Percentiles rank a stretch among this genome's conserved stretches.
Evolutionary conservation across 169 alveolate species (phyloP).

Genomic region (Cryptosporidium bovis): DNA sequence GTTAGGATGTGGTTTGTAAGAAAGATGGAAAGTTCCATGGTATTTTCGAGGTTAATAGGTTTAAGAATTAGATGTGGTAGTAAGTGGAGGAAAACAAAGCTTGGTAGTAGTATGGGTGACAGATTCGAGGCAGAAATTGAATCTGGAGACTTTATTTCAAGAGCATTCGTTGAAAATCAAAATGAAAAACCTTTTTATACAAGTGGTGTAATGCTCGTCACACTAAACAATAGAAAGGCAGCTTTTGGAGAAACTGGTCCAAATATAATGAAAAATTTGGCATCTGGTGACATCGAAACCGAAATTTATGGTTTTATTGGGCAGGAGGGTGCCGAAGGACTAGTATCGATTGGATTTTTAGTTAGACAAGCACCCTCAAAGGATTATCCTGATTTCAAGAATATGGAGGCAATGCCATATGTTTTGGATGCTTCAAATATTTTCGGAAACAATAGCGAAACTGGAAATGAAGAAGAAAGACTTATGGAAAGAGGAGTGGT

Average conservation of each 20-base stretch:
- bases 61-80: slow-evolving; percentile 58
- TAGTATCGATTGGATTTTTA: slow-evolving; percentile 65
- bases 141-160: slow-evolving; percentile 59
- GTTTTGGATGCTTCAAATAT: slow-evolving; percentile 22
- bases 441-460: neutral
- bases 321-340: slow-evolving; percentile 69
- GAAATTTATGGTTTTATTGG: slow-evolving; percentile 73
- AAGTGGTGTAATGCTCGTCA: slow-evolving; percentile 36
- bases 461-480: slow-evolving; percentile 24
- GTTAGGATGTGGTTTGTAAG: slow-evolving; percentile 73
- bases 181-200: slow-evolving; percentile 57
- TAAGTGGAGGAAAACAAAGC: slow-evolving; percentile 58
- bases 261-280: slow-evolving; percentile 62
- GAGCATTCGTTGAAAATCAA: slow-evolving; percentile 52
- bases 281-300: slow-evolving; percentile 56
- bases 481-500: slow-evolving; percentile 22
- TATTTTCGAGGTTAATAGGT: slow-evolving; percentile 57
- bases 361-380: slow-evolving; percentile 19
- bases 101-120: slow-evolving; percentile 73
- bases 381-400: slow-evolving; percentile 36
- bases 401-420: slow-evolving; percentile 36
- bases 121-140: slow-evolving; percentile 54
- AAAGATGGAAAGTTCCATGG: slow-evolving; percentile 4
- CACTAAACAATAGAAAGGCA: slow-evolving; percentile 29
- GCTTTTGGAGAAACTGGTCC: slow-evolving; percentile 59